These are phyloP conservation scores for Akanthomyces uredinophilus DNA, from an alignment of 2,329 filamentous ascomycete genomes.

Conservation along the genomic window DNA sequence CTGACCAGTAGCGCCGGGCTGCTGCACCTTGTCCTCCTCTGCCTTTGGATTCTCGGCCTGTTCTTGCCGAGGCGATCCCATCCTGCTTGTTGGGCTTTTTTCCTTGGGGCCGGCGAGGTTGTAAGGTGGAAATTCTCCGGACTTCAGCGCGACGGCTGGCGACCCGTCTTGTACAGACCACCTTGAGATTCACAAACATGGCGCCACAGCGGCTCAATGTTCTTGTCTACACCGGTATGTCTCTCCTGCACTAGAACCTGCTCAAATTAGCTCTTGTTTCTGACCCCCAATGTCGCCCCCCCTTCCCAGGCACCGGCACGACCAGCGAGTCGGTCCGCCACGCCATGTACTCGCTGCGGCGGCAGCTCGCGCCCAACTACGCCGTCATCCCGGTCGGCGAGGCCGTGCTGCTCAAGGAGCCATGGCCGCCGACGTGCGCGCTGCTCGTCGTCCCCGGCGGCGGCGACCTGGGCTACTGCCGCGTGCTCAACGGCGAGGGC, in stretches of 20 bases:
- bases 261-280: neutral
- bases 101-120: neutral
- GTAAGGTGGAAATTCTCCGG: constrained; percentile 13
- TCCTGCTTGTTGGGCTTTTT: neutral
- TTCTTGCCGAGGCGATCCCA: constrained; percentile 8
- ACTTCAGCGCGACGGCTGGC: constrained; percentile 8
- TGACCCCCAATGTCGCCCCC: neutral
- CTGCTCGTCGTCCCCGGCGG: constrained; percentile 90
- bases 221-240: constrained; percentile 79
- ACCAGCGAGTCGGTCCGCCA: constrained; percentile 86
- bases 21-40: constrained; percentile 34
- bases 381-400: constrained; percentile 83
- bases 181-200: constrained; percentile 40
- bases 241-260: neutral
- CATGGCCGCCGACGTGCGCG: constrained; percentile 82
- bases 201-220: constrained; percentile 74
- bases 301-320: constrained; percentile 69
- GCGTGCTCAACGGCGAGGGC: constrained; percentile 78
- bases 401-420: constrained; percentile 77
- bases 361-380: constrained; percentile 83
- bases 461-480: constrained; percentile 89
- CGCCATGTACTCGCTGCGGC: constrained; percentile 78
- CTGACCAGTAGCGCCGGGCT: constrained; percentile 31
- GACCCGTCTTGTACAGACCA: constrained; percentile 8
- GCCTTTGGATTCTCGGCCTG: neutral